phyloP scores from a whole-genome alignment of 768 basidiomycete species.

The Flagelloscypha sp. region DNA sequence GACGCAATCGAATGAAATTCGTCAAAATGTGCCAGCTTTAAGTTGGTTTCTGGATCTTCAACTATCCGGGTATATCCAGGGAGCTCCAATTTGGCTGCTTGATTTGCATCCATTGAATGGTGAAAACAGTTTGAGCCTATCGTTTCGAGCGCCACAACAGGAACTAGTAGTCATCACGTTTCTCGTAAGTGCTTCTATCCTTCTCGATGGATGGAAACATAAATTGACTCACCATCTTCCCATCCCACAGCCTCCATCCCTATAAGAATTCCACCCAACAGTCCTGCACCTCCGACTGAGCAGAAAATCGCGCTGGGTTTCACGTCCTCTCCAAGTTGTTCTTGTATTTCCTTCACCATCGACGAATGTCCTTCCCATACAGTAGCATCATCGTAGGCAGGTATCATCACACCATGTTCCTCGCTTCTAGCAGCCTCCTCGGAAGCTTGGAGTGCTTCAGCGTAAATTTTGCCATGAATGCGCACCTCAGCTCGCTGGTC shows the following conservation, averaged over 20 bases:
- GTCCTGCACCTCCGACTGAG: constrained; percentile 68
- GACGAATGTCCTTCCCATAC: constrained; percentile 77
- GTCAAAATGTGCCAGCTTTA: constrained; percentile 51
- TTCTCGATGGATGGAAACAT: not conserved
- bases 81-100: constrained; percentile 23
- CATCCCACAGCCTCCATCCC: constrained; percentile 61
- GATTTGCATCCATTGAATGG: constrained; percentile 42
- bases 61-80: constrained; percentile 35
- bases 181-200: not conserved
- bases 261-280: constrained; percentile 59
- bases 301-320: constrained; percentile 71
- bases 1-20: constrained; percentile 56
- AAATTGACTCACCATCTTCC: constrained; percentile 60
- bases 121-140: constrained; percentile 70
- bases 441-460: constrained; percentile 49
- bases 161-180: constrained; percentile 32
- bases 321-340: constrained; percentile 40
- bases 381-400: constrained; percentile 60
- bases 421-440: constrained; percentile 34
- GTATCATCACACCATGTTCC: constrained; percentile 53
- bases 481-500: constrained; percentile 50
- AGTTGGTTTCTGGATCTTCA: constrained; percentile 31
- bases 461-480: constrained; percentile 50
- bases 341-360: constrained; percentile 55
- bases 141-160: constrained; percentile 61